These are phyloP conservation scores for Daldinia concentrica DNA, from an alignment of 495 filamentous ascomycete genomes.

Conservation along the genomic window DNA sequence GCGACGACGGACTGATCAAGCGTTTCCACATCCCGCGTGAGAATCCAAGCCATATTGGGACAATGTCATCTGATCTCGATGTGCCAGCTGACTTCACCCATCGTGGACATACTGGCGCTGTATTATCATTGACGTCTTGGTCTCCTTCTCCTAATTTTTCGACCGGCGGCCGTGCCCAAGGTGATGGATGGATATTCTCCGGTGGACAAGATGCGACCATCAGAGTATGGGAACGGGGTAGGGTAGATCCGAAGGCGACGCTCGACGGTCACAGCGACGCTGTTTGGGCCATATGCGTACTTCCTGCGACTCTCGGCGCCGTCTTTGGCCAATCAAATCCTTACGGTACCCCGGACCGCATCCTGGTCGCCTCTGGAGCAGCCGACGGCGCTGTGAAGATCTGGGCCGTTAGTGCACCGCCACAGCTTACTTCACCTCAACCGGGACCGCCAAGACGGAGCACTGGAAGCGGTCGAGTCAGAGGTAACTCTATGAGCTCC, in stretches of 20 bases:
- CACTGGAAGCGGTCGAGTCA: conserved; percentile 74
- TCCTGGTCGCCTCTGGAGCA: conserved; percentile 88
- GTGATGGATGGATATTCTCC: conserved; percentile 97
- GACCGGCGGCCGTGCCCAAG: conserved; percentile 82
- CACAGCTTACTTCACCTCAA: conserved; percentile 82
- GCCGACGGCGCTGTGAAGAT: conserved; percentile 93
- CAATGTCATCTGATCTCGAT: conserved; percentile 80
- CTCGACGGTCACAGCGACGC: conserved; percentile 94
- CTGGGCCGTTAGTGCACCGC: conserved; percentile 94
- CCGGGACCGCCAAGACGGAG: conserved; percentile 63
- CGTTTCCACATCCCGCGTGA: conserved; percentile 93
- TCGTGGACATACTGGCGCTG: conserved; percentile 88
- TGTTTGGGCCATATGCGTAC: conserved; percentile 93
- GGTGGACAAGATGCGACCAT: conserved; percentile 94
- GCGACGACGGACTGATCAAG: conserved; percentile 95
- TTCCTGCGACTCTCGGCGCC: conserved; percentile 82
- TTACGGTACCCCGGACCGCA: conserved; percentile 80
- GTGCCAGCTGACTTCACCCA: conserved; percentile 94
- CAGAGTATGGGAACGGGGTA: conserved; percentile 91
- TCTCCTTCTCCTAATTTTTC: conserved; percentile 85
- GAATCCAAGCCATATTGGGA: conserved; percentile 60
- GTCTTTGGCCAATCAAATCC: conserved; percentile 76
- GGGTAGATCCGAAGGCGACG: conserved; percentile 95
- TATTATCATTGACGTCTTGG: conserved; percentile 86
- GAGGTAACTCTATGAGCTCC: conserved; percentile 89